These are phyloP conservation scores for Volvox carteri DNA, from an alignment of 163 green algal species.

Conservation along the genomic window DNA sequence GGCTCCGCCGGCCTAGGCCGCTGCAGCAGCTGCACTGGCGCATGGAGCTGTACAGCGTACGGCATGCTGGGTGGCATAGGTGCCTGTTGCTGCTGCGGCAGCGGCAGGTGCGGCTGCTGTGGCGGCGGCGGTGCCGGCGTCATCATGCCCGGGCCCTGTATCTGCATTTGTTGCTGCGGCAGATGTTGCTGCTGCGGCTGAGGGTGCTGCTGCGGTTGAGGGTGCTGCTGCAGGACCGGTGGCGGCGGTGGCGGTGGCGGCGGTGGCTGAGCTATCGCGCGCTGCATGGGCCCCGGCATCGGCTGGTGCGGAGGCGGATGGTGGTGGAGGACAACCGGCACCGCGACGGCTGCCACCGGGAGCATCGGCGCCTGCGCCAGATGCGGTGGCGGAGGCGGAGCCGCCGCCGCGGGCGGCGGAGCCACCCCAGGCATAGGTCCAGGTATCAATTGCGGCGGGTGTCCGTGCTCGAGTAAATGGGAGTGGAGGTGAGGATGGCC, in stretches of 20 bases:
- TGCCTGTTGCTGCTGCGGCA: not conserved
- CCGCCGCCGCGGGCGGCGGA: conserved; percentile 1
- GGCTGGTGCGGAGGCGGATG: conserved; percentile 8
- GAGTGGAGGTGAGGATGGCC: conserved; percentile 22
- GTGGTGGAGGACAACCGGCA: conserved; percentile 2
- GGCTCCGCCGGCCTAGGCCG: not conserved
- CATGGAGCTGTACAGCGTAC: not conserved
- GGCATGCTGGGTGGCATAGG: not conserved
- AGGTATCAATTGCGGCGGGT: not conserved
- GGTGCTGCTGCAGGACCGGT: not conserved
- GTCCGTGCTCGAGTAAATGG: conserved; percentile 2
- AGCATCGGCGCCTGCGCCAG: not conserved
- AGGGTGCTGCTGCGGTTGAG: not conserved
- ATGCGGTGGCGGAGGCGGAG: not conserved
- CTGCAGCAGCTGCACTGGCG: conserved; percentile 21
- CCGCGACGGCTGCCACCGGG: not conserved
- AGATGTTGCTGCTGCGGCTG: not conserved
- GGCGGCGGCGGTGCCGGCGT: not conserved
- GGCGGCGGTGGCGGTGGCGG: not conserved
- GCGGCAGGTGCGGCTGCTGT: not conserved
- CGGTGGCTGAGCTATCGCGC: not conserved
- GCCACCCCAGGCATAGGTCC: not conserved
- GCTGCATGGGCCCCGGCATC: not conserved
- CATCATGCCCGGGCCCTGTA: not conserved
- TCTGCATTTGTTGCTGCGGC: not conserved